phyloP scores from a whole-genome alignment of 768 basidiomycete genomes.

The Solioccasus polychromus region DNA sequence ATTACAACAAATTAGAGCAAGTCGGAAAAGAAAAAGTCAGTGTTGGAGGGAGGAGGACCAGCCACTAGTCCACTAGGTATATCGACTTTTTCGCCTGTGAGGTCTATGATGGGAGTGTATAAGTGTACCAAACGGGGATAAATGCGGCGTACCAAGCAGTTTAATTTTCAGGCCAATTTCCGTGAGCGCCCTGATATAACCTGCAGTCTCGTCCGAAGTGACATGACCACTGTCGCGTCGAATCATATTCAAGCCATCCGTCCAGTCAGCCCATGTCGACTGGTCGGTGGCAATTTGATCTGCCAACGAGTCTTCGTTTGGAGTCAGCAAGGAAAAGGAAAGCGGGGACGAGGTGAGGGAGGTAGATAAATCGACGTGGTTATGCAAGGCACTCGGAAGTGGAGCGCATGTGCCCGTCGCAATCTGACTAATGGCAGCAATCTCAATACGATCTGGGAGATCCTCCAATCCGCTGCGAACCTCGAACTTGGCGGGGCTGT shows the following conservation, averaged over 20 bases:
- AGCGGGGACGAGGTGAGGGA: conserved; percentile 60
- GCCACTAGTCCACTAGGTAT: conserved; percentile 77
- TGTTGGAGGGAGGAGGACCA: conserved; percentile 77
- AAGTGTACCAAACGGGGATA: background rate
- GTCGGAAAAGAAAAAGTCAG: conserved; percentile 86
- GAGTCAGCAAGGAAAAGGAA: conserved; percentile 73
- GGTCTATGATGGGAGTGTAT: conserved; percentile 47
- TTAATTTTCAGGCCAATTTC: conserved; percentile 93
- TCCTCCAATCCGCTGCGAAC: conserved; percentile 83
- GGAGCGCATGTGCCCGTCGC: conserved; percentile 70
- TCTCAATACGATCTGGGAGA: conserved; percentile 82
- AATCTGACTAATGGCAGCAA: conserved; percentile 76
- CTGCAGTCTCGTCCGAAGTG: conserved; percentile 79
- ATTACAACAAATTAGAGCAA: conserved; percentile 30
- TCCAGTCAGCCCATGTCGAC: conserved; percentile 89
- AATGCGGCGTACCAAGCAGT: conserved; percentile 65
- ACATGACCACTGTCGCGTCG: conserved; percentile 80
- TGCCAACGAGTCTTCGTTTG: conserved; percentile 68
- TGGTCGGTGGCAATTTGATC: conserved; percentile 78
- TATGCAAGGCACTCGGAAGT: conserved; percentile 61
- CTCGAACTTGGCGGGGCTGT: conserved; percentile 75
- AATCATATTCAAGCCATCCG: conserved; percentile 88
- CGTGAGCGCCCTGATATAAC: conserved; percentile 82
- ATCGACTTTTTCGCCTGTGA: conserved; percentile 86
- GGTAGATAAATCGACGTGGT: conserved; percentile 57